phyloP scores from a whole-genome alignment of 306 rosid genomes.

The Inga oerstediana region DNA sequence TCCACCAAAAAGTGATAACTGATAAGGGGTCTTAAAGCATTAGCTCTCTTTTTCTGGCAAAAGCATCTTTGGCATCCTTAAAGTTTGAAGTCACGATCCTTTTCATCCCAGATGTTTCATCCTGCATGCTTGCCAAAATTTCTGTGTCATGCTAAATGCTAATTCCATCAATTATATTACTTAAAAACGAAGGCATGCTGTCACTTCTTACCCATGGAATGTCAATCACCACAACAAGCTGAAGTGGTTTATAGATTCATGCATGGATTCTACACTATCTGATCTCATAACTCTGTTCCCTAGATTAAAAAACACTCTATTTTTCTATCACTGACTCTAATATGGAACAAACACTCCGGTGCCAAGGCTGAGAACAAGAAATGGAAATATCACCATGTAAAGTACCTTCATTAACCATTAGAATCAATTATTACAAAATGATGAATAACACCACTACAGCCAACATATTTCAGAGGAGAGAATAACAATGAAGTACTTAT shows the following conservation, averaged over 20 bases:
- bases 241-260: not conserved
- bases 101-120: not conserved
- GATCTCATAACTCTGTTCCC: not conserved
- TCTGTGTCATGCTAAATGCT: not conserved
- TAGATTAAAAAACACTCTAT: not conserved
- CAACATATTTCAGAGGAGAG: not conserved
- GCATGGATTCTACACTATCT: not conserved
- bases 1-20: not conserved
- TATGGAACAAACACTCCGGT: not conserved
- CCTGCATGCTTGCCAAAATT: not conserved
- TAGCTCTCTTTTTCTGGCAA: not conserved
- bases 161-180: not conserved
- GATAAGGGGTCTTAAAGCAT: not conserved
- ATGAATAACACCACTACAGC: not conserved
- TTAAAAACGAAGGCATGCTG: not conserved
- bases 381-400: not conserved
- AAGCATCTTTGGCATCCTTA: not conserved
- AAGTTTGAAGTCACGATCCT: not conserved
- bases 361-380: not conserved
- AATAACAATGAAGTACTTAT: not conserved
- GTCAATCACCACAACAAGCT: not conserved
- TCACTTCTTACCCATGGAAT: not conserved
- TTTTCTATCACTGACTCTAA: not conserved
- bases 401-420: slow-evolving; percentile 12
- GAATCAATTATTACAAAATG: slow-evolving; percentile 7